Percentiles rank a stretch among this genome's conserved stretches.
These are phyloP conservation scores for Adansonia digitata DNA, from an alignment of 345 rosid species.

Conservation along the genomic window DNA sequence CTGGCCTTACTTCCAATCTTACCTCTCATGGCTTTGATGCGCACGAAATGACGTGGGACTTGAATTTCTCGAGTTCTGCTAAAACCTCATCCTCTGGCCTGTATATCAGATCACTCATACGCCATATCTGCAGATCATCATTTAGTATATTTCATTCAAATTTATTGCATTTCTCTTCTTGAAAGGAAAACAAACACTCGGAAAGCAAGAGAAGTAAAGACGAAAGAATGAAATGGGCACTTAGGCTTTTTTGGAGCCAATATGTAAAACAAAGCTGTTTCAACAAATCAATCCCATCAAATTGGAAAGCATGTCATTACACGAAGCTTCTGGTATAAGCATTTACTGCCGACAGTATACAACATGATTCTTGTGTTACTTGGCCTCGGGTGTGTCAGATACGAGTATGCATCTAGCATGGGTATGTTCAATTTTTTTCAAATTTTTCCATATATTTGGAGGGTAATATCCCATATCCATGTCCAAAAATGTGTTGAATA, in stretches of 20 bases:
- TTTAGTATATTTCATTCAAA: neutral
- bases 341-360: too few species aligned
- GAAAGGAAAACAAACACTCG: neutral
- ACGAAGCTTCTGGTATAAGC: neutral
- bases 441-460: too few species aligned
- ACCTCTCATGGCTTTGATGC: conserved; percentile 48
- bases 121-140: conserved; percentile 65
- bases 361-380: too few species aligned
- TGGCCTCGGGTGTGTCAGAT: too few species aligned
- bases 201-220: neutral
- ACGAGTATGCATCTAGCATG: too few species aligned
- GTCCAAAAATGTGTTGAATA: too few species aligned
- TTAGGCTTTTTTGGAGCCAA: neutral
- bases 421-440: too few species aligned
- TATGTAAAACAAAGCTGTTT: neutral
- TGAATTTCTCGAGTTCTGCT: conserved; percentile 80
- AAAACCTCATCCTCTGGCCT: conserved; percentile 88
- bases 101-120: conserved; percentile 79
- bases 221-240: neutral
- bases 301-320: neutral
- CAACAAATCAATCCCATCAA: neutral
- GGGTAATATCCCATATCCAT: too few species aligned
- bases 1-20: neutral
- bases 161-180: neutral
- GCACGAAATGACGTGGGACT: conserved; percentile 60